Evolutionary conservation across 306 rosid genomes (phyloP).

Genomic region (Trichosanthes truncata): DNA sequence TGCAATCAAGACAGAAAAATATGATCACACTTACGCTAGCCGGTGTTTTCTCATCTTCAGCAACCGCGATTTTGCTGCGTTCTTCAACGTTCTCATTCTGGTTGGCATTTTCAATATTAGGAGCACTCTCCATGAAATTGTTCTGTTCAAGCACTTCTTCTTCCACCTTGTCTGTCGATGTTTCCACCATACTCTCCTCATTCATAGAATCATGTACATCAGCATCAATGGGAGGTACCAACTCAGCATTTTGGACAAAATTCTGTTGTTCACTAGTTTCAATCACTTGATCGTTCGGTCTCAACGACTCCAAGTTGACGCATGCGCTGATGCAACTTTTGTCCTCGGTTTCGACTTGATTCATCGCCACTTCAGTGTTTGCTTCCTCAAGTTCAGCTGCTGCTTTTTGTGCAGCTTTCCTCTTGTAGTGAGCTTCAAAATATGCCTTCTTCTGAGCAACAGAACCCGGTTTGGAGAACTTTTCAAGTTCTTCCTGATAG

Average conservation of each 20-base stretch:
- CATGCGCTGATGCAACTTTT: slow-evolving; percentile 6
- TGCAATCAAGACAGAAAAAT: background rate
- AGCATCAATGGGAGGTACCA: slow-evolving; percentile 13
- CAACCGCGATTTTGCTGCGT: slow-evolving; percentile 8
- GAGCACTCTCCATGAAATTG: slow-evolving; percentile 14
- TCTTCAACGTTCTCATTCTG: slow-evolving; percentile 28
- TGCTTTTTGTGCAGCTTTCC: slow-evolving; percentile 59
- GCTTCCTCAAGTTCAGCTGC: slow-evolving; percentile 39
- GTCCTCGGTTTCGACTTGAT: slow-evolving; percentile 18
- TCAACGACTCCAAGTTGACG: background rate
- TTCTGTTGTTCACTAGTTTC: slow-evolving; percentile 18
- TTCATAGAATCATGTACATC: slow-evolving; percentile 12
- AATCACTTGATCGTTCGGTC: slow-evolving; percentile 11
- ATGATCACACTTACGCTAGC: background rate
- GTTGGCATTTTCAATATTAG: slow-evolving; percentile 14
- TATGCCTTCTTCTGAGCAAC: slow-evolving; percentile 87
- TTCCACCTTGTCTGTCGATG: slow-evolving; percentile 20
- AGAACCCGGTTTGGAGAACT: slow-evolving; percentile 73
- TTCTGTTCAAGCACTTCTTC: slow-evolving; percentile 18
- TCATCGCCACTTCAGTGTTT: slow-evolving; percentile 12
- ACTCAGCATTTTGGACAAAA: slow-evolving; percentile 13
- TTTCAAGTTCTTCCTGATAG: slow-evolving; percentile 75
- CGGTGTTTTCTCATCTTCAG: slow-evolving; percentile 16
- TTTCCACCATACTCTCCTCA: slow-evolving; percentile 23
- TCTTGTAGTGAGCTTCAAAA: slow-evolving; percentile 91